phyloP scores from a whole-genome alignment of 2,329 filamentous ascomycete species.

The Trichophyton simii region DNA sequence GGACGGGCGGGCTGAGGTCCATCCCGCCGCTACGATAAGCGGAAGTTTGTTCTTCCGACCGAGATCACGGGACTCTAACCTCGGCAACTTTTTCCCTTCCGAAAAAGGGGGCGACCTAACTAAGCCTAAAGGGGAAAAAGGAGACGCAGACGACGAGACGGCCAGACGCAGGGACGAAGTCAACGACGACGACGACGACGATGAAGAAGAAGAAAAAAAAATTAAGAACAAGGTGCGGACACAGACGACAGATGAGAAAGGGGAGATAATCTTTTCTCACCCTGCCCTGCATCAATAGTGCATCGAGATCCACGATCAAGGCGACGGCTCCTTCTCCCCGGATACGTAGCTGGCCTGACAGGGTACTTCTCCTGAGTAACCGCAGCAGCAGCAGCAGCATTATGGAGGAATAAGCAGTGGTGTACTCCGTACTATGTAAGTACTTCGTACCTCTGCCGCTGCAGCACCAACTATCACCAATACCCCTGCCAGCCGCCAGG shows the following conservation, averaged over 20 bases:
- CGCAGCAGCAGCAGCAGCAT: neutral
- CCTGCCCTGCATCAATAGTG: neutral
- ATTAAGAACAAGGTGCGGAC: too few relatives aligned
- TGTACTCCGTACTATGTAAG: too few relatives aligned
- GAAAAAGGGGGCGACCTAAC: neutral
- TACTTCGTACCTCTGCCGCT: neutral
- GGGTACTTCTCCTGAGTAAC: neutral
- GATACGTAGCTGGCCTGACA: neutral
- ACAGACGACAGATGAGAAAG: too few relatives aligned
- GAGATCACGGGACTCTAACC: neutral
- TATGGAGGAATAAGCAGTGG: too few relatives aligned
- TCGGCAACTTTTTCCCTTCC: neutral
- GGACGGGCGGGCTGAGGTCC: too few relatives aligned
- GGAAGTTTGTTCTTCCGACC: neutral
- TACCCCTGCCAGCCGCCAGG: neutral
- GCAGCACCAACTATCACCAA: neutral
- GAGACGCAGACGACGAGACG: neutral
- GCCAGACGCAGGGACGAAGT: neutral
- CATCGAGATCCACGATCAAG: neutral
- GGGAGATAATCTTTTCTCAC: neutral
- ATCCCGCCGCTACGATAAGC: neutral
- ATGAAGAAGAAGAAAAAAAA: too few relatives aligned
- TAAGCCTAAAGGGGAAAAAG: neutral
- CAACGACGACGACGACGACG: too few relatives aligned
- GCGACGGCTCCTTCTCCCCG: neutral